Conservation (phyloP, 1,284 basidiomycete species). For the Austroboletus novae-zelandiae region DNA sequence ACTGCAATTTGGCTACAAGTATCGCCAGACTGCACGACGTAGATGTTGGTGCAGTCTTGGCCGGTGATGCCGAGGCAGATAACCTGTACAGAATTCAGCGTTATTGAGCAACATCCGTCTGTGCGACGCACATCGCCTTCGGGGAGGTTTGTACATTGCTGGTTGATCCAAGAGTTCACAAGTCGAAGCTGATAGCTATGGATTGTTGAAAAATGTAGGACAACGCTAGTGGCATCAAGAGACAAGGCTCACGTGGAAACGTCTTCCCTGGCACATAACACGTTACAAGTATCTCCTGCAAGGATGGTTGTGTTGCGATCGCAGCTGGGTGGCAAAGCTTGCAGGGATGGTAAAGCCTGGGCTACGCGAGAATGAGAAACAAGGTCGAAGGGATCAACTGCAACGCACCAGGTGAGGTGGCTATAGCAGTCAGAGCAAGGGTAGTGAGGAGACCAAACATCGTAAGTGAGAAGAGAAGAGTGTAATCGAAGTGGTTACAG, state of each 20-base stretch:
- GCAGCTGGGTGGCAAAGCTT: conserved; percentile 30
- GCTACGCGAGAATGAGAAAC: conserved; percentile 9
- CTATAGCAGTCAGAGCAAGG: conserved; percentile 11
- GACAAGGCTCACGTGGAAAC: conserved; percentile 40
- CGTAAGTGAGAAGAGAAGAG: no score
- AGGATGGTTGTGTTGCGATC: conserved; percentile 40
- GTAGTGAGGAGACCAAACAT: conserved; percentile 6
- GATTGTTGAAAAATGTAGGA: not conserved
- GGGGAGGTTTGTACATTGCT: conserved; percentile 38
- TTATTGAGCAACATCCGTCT: not conserved
- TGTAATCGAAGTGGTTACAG: no score
- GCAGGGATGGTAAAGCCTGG: not conserved
- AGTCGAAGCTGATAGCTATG: conserved; percentile 41
- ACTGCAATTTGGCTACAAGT: conserved; percentile 12
- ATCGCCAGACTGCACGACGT: not conserved
- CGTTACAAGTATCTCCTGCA: conserved; percentile 28
- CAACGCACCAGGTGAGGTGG: conserved; percentile 18
- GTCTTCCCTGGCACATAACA: conserved; percentile 41
- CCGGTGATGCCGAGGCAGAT: conserved; percentile 38
- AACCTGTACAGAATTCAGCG: conserved; percentile 8
- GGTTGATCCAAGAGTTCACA: conserved; percentile 36
- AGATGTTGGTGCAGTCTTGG: not conserved
- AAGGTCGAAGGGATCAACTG: not conserved
- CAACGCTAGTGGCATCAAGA: not conserved
- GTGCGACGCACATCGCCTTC: conserved; percentile 26